Evolutionary conservation across 2,329 filamentous ascomycete species (phyloP).

Genomic region (Colletotrichum gloeosporioides): DNA sequence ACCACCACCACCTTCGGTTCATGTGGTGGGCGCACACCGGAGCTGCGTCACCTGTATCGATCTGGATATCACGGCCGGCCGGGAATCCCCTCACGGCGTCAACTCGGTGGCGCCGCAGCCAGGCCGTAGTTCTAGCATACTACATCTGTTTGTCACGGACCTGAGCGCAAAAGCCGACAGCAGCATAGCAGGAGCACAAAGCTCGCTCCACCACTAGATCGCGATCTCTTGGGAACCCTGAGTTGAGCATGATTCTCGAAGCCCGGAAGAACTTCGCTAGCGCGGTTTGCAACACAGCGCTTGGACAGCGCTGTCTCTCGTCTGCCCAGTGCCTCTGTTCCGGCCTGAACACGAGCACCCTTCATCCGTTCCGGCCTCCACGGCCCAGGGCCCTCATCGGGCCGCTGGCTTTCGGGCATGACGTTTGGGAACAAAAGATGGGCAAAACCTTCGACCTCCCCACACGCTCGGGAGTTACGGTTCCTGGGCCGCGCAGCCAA

Average conservation of each 20-base stretch:
- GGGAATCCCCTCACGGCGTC: constrained; percentile 5
- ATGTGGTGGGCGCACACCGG: background rate
- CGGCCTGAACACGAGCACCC: background rate
- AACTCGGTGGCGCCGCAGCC: background rate
- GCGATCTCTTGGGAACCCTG: background rate
- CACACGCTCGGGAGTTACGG: background rate
- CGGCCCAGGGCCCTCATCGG: background rate
- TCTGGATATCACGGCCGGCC: constrained; percentile 6
- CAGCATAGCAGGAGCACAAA: background rate
- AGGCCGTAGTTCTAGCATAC: background rate
- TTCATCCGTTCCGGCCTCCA: background rate
- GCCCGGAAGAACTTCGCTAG: constrained; percentile 1
- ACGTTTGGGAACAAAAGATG: background rate
- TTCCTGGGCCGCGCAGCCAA: background rate
- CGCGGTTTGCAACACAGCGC: background rate
- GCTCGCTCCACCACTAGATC: background rate
- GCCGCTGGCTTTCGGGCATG: constrained; percentile 2
- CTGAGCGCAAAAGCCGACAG: background rate
- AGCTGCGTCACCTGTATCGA: constrained; percentile 11
- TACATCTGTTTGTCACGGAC: background rate
- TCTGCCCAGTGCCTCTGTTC: background rate
- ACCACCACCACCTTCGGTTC: background rate
- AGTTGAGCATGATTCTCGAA: constrained; percentile 17
- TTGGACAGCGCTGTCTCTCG: background rate
- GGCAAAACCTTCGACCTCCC: background rate